Percentiles rank a stretch among this genome's conserved stretches.
These are phyloP conservation scores for Cladosporium cucumerinum DNA, from an alignment of 2,329 filamentous ascomycete genomes.

Conservation along the genomic window DNA sequence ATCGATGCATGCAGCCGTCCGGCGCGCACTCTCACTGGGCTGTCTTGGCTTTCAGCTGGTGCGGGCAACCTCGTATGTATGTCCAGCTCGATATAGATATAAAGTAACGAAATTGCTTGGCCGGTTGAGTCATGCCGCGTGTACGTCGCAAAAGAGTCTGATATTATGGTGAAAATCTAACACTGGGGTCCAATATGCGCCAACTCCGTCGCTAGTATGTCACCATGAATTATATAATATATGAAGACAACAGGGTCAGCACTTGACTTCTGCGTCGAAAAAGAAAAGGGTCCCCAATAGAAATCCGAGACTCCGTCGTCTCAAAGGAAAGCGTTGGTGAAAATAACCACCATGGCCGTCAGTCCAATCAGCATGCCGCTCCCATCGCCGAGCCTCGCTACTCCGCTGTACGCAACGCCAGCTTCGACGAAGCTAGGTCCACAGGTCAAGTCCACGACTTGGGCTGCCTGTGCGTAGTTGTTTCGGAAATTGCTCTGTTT, in stretches of 20 bases:
- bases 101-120: too few relatives aligned
- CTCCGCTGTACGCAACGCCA: slow-evolving; percentile 1
- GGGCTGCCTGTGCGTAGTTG: slow-evolving; percentile 69
- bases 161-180: too few relatives aligned
- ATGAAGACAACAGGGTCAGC: not conserved
- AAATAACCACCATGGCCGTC: not conserved
- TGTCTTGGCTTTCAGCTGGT: not conserved
- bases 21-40: too few relatives aligned
- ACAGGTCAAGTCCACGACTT: slow-evolving; percentile 65
- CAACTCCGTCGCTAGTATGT: too few relatives aligned
- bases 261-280: not conserved
- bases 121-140: too few relatives aligned
- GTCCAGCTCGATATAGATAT: too few relatives aligned
- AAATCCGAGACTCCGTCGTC: too few relatives aligned
- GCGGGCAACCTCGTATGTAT: not conserved
- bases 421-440: slow-evolving; percentile 49
- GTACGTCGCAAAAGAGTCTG: too few relatives aligned
- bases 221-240: too few relatives aligned
- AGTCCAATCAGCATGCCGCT: not conserved
- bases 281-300: too few relatives aligned
- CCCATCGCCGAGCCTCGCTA: not conserved
- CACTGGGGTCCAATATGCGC: too few relatives aligned
- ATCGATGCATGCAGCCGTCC: not conserved
- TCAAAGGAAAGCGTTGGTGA: not conserved
- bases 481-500: slow-evolving; percentile 53